Base-by-base conservation (phyloP, 1,284 basidiomycete species). In the Fomitopsis betulina region DNA sequence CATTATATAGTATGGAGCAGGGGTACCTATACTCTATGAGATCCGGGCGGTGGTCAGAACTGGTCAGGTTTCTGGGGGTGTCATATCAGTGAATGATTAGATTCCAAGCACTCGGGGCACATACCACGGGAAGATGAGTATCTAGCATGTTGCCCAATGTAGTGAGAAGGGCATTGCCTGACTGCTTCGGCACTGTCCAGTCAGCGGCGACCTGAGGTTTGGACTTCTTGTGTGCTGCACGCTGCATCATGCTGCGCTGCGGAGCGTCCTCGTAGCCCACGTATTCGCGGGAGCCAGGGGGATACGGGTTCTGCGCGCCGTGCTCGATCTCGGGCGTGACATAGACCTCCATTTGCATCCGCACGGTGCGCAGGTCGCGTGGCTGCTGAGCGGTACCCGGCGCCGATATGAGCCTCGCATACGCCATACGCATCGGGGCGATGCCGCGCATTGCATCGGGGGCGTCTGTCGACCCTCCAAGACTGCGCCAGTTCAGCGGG, bases 271-370 rank as follows among this genome's bases (percentile, higher is more conserved):
- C 23, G 43, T 70, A 59, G 1, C 59, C 67, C 30, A 74, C 65
- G 59, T 76, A 77, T 54, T 71, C 73, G 32, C 60, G 61, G 52
- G 75, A 69, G 8, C 76, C 76, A 5, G 75, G 74, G 3, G 55
- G 58, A 37, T 68, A 58, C 1, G 65, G 59, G 58, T 70, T 72
- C 15, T 58, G 10, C 30, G 59, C 15, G 9, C 21, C 23, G 12
- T 56, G 58, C 39, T 33, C 32, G 56, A 62, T 61, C 1, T 55
- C 61, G 21, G 56, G 53, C 21, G 63, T 62, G 33, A 62, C 58
- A 33, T 50, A 25, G 15, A 67, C 62, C 6, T 13, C 43, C 17
- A 63, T 60, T 12, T 51, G 42, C 19, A 72, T 45, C 9, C 33
- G 15, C 40, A 64, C 62, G 3, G 47, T 56, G 25, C 60, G 53